A percentile compares a stretch with the other conserved stretches of the same genome.
Evolutionary conservation across 139 green algal species (phyloP).

Genomic region (Tetraselmis striata): DNA sequence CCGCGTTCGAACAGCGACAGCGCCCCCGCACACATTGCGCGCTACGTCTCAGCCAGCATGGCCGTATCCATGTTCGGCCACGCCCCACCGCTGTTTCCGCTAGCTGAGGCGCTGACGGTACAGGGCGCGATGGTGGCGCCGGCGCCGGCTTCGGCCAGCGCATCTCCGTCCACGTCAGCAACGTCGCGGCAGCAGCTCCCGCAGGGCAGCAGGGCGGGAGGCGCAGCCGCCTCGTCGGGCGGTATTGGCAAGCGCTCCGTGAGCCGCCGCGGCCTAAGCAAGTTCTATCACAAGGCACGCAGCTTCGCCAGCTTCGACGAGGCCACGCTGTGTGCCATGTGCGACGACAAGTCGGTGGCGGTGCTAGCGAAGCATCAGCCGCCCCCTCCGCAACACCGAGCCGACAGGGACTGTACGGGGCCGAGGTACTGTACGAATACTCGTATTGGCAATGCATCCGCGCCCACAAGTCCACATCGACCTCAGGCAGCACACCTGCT

Average conservation of each 20-base stretch:
- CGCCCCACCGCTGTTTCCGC: background rate
- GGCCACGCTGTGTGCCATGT: background rate
- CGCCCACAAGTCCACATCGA: too few species aligned
- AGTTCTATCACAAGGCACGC: background rate
- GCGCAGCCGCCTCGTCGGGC: background rate
- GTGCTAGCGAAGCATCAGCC: background rate
- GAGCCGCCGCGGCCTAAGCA: background rate
- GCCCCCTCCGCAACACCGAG: too few species aligned
- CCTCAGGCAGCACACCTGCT: too few species aligned
- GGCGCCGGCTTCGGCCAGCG: too few species aligned
- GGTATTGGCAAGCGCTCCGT: background rate
- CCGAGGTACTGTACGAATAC: too few species aligned
- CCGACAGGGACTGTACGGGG: too few species aligned
- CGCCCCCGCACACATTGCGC: too few species aligned
- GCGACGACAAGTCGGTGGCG: background rate
- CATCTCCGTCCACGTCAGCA: background rate
- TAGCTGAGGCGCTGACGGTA: background rate
- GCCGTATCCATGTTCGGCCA: background rate
- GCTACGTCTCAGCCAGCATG: background rate
- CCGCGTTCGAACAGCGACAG: too few species aligned
- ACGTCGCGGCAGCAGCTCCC: background rate
- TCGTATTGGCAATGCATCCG: too few species aligned
- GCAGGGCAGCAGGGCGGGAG: background rate
- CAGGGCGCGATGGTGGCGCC: too few species aligned
- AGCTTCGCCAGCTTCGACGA: background rate